These are phyloP conservation scores for Acorus gramineus DNA, from an alignment of 106 monocot species.

Conservation along the genomic window DNA sequence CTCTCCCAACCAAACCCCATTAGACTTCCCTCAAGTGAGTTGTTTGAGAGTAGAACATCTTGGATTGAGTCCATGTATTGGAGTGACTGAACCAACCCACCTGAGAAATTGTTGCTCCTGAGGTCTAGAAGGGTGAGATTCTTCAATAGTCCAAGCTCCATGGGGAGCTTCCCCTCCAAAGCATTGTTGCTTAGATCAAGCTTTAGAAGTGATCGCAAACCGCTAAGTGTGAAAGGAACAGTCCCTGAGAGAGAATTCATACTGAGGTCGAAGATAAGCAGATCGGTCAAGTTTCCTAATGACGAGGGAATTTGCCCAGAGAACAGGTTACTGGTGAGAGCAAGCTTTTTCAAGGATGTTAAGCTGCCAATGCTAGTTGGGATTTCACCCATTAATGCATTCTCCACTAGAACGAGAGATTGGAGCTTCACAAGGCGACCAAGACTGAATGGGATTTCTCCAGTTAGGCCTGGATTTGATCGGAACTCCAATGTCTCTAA, in stretches of 20 bases:
- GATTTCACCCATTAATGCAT: conserved; percentile 34
- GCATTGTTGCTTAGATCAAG: conserved; percentile 70
- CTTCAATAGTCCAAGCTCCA: conserved; percentile 33
- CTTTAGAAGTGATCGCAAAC: conserved; percentile 50
- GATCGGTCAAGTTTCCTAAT: conserved; percentile 26
- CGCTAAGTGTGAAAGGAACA: conserved; percentile 38
- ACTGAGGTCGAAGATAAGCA: conserved; percentile 58
- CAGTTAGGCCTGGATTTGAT: conserved; percentile 46
- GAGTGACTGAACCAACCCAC: conserved; percentile 23
- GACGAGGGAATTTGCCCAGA: conserved; percentile 47
- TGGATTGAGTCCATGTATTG: conserved; percentile 43
- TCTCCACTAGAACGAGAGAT: conserved; percentile 62
- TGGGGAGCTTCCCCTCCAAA: conserved; percentile 39
- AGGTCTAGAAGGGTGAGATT: conserved; percentile 61
- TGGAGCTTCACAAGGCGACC: conserved; percentile 41
- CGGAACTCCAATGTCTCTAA: conserved; percentile 75
- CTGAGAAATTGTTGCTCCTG: conserved; percentile 52
- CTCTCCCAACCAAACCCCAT: conserved; percentile 24
- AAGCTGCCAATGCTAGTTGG: conserved; percentile 38
- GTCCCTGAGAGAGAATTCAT: conserved; percentile 39
- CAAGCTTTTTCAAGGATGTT: conserved; percentile 30
- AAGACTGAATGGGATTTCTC: conserved; percentile 34
- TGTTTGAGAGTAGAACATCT: conserved; percentile 63
- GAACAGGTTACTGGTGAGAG: conserved; percentile 40
- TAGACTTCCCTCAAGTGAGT: conserved; percentile 42